Percentiles rank a stretch among this genome's conserved stretches.
phyloP scores from a whole-genome alignment of 371 early-diverging fungal species.

The Chytridium lagenaria region DNA sequence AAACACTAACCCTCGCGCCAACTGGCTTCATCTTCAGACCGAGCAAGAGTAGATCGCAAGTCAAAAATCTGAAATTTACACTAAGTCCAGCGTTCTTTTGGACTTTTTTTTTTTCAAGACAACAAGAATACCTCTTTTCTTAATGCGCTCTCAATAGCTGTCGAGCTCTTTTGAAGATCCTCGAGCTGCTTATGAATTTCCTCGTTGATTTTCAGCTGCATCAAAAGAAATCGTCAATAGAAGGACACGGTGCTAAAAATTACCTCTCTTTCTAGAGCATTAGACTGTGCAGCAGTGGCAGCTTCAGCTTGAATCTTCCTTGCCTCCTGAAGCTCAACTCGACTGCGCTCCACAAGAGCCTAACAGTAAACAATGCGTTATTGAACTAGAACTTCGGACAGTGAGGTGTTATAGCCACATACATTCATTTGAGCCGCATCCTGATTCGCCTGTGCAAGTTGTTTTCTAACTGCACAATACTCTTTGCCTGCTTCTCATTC shows the following conservation, averaged over 20 bases:
- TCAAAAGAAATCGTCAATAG: too few species aligned
- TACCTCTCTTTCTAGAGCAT: slow-evolving; percentile 65
- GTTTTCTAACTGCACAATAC: slow-evolving; percentile 65
- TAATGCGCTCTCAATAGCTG: slow-evolving; percentile 47
- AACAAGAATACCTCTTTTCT: slow-evolving; percentile 57
- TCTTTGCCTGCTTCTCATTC: slow-evolving; percentile 70
- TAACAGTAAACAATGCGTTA: slow-evolving; percentile 19
- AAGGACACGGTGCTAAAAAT: not conserved
- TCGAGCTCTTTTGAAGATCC: slow-evolving; percentile 48
- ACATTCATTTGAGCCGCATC: slow-evolving; percentile 58
- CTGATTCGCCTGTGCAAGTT: slow-evolving; percentile 52
- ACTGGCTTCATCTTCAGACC: slow-evolving; percentile 66
- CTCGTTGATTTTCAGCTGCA: slow-evolving; percentile 46
- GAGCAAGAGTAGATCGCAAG: slow-evolving; percentile 63
- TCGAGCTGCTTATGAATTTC: slow-evolving; percentile 63
- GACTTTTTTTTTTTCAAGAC: too few species aligned
- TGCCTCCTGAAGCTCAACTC: slow-evolving; percentile 46
- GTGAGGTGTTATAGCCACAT: too few species aligned
- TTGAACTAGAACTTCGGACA: not conserved
- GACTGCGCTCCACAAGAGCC: slow-evolving; percentile 49
- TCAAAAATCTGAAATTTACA: slow-evolving; percentile 57
- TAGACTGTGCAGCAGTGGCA: slow-evolving; percentile 58
- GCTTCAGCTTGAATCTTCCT: slow-evolving; percentile 50
- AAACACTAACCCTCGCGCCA: slow-evolving; percentile 55
- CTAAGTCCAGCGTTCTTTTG: slow-evolving; percentile 2